These are phyloP conservation scores for Marchantia polymorpha DNA, from an alignment of 225 moss, liverwort and hornwort genomes.

Conservation along the genomic window DNA sequence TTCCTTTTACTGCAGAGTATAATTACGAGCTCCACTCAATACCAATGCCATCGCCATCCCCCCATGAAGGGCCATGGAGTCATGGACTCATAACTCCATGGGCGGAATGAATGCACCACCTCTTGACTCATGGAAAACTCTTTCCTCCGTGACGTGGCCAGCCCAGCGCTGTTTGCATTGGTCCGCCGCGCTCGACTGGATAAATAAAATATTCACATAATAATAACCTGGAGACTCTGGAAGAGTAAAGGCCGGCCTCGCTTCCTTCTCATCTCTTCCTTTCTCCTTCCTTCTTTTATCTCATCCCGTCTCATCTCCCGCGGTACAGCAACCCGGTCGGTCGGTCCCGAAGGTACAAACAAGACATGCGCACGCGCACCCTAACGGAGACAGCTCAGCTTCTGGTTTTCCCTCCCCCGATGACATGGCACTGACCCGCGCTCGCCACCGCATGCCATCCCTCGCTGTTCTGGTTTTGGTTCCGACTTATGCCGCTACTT, in stretches of 20 bases:
- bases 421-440: neutral
- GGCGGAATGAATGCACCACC: neutral
- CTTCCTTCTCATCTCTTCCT: neutral
- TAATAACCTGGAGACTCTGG: slow-evolving; percentile 7
- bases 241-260: slow-evolving; percentile 11
- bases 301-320: neutral
- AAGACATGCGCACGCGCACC: slow-evolving; percentile 9
- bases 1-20: neutral
- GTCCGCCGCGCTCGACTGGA: neutral
- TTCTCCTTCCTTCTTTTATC: neutral
- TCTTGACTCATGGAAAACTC: neutral
- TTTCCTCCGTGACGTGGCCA: neutral
- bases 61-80: neutral
- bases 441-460: neutral
- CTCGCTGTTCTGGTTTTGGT: neutral
- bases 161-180: neutral
- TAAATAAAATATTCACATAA: neutral
- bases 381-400: neutral
- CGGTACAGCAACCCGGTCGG: slow-evolving; percentile 5
- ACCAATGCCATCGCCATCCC: neutral
- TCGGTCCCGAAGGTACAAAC: neutral
- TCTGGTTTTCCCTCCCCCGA: neutral
- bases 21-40: neutral
- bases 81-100: slow-evolving; percentile 8
- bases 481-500: too few relatives aligned